These are phyloP conservation scores for Nitzschia sp. DNA, from an alignment of 108 stramenopile genomes.

Conservation along the genomic window DNA sequence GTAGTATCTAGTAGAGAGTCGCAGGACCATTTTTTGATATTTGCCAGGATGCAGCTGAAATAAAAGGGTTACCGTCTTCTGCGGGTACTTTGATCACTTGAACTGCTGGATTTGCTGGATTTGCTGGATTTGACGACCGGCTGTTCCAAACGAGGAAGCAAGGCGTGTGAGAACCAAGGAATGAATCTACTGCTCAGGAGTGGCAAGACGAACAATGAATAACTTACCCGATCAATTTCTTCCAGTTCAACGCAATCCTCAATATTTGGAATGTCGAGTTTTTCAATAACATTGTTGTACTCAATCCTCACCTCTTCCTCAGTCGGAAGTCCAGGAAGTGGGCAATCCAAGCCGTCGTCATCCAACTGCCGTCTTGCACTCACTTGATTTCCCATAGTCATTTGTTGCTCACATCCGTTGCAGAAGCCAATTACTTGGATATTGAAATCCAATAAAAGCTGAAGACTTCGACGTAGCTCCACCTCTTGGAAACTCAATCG, in stretches of 20 bases:
- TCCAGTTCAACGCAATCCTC: background rate
- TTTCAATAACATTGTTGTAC: slow-evolving; percentile 1
- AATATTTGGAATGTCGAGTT: background rate
- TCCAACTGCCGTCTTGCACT: background rate
- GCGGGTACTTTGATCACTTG: no score
- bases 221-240: slow-evolving; percentile 1
- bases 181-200: no score
- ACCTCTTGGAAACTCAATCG: background rate
- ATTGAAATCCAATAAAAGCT: background rate
- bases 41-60: no score
- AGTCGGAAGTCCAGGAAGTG: slow-evolving; percentile 1
- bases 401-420: background rate
- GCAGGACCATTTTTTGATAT: no score
- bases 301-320: background rate
- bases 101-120: no score
- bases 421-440: background rate
- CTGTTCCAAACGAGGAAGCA: no score
- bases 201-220: no score
- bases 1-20: no score
- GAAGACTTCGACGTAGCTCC: background rate
- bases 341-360: background rate
- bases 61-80: no score
- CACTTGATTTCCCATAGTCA: background rate
- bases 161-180: no score
- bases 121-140: no score